Percentiles rank a stretch among this genome's conserved stretches.
phyloP scores from a whole-genome alignment of 2,329 filamentous ascomycete genomes.

The Fusarium floridanum region DNA sequence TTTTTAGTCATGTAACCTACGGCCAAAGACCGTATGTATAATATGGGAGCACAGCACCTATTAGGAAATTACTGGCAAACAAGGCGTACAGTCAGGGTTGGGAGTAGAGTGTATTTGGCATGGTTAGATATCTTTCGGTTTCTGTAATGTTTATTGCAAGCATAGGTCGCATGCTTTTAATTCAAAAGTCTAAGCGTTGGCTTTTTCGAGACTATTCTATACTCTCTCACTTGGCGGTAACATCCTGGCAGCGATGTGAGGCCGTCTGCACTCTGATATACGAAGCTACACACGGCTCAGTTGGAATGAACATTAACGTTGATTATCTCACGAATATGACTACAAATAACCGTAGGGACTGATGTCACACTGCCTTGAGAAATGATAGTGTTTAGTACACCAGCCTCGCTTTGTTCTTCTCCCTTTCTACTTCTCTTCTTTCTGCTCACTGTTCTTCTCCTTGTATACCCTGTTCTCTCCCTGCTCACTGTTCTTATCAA shows the following conservation, averaged over 20 bases:
- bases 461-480: background rate
- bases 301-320: background rate
- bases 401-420: background rate
- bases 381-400: background rate
- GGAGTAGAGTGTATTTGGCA: background rate
- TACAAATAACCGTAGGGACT: too few species aligned
- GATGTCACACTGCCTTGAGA: too few species aligned
- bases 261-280: background rate
- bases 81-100: background rate
- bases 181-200: background rate
- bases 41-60: background rate
- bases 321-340: background rate
- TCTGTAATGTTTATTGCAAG: background rate
- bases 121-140: background rate
- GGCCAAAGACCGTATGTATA: constrained; percentile 10
- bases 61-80: background rate
- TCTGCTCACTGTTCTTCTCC: background rate
- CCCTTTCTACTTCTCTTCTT: background rate
- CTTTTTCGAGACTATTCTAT: background rate
- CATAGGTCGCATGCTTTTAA: background rate
- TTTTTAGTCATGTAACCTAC: constrained; percentile 21
- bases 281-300: background rate
- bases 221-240: background rate
- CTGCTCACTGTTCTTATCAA: background rate
- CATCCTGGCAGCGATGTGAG: background rate